Evolutionary conservation across 306 rosid species (phyloP), one percentile per base, ranked within the genome.

Genomic region (Inga leiocalycina): DNA sequence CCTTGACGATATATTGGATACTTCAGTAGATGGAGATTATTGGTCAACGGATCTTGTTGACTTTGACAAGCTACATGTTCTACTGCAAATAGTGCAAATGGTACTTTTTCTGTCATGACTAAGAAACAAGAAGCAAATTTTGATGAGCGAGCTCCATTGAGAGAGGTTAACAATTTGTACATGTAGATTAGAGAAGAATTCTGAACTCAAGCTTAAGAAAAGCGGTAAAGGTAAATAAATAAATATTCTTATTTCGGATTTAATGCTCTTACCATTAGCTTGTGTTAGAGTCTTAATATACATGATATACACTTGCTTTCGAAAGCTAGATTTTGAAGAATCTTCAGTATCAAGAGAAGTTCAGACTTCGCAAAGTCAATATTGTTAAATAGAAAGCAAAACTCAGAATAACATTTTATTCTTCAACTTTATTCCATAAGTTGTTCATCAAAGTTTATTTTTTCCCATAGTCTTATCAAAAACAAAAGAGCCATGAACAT

Each of bases 61-160:
- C 57, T 65, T 79, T 80, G 71, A 68, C 64, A 84, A 79, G 78
- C 85, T 67, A 69, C 80, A 35, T 68, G 84, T 71, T 86, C 87
- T 87, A 75, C 76, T 13, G 51, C 71, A 83, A 82, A 86, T 83
- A 88, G 77, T 51, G 79, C 69, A 78, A 57, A 82, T 71, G 69
- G 84, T 83, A 75, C 52, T 62, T 27, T 37, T 70, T 66, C 75
- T 65, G 68, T 75, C 48, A 67, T 83, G 14, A 90, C 82, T 12
- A 91, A 84, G 79, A 86, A 80, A 81, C 44, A 72, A 67, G 91
- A 85, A 74, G 84, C 88, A 77, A 80, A 39, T 70, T 66, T 69
- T 44, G 81, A 80, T 71, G 91, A 80, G 71, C 89, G 95, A 72
- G 81, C 76, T 37, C 95, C 95, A 45, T 67, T 91, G 81, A 88